These are phyloP conservation scores for Fonsecaea erecta DNA, from an alignment of 2,329 filamentous ascomycete genomes.

Conservation along the genomic window DNA sequence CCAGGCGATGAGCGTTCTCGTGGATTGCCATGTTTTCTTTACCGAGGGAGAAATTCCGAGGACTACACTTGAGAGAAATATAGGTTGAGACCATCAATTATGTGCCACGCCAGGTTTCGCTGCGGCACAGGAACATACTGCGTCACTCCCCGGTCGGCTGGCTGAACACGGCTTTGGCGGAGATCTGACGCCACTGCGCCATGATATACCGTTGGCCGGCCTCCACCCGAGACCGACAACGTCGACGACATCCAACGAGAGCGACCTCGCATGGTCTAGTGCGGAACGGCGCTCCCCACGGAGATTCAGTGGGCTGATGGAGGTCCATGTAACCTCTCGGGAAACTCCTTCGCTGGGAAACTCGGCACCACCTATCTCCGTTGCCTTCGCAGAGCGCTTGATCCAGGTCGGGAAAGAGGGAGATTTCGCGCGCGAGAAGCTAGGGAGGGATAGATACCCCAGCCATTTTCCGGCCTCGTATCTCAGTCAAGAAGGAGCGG, in stretches of 20 bases:
- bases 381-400: neutral
- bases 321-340: neutral
- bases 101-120: neutral
- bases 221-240: neutral
- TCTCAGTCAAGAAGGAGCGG: neutral
- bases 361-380: neutral
- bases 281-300: neutral
- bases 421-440: neutral
- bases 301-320: neutral
- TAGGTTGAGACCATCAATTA: neutral
- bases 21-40: neutral
- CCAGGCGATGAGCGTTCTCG: slow-evolving; percentile 50
- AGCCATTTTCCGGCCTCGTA: neutral
- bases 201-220: neutral
- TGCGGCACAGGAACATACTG: neutral
- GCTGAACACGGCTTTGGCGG: neutral
- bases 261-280: neutral
- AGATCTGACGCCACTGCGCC: neutral
- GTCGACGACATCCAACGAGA: neutral
- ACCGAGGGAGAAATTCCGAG: neutral
- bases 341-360: neutral
- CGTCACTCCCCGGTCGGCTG: neutral
- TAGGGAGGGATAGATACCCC: neutral
- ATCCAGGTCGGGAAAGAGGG: neutral
- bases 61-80: neutral